A percentile compares a stretch with the other conserved stretches of the same genome.
Evolutionary conservation across 306 rosid genomes (phyloP).

Genomic region (Medicago truncatula): MtrunA17r5.0-ANR NC_053044.1:41265001-41265500

Average conservation of each 20-base stretch:
- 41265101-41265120: no score
- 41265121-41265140: no score
- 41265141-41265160: no score
- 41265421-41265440: neutral
- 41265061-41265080: no score
- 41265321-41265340: constrained; percentile 64
- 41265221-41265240: constrained; percentile 12
- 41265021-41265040: no score
- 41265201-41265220: neutral
- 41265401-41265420: constrained; percentile 12
- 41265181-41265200: neutral
- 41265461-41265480: constrained; percentile 99
- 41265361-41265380: constrained; percentile 91
- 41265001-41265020: no score
- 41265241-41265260: constrained; percentile 27
- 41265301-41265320: constrained; percentile 75
- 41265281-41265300: constrained; percentile 69
- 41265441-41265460: constrained; percentile 34
- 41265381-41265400: constrained; percentile 67
- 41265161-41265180: no score
- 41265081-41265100: no score
- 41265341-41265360: constrained; percentile 88
- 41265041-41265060: no score
- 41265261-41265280: constrained; percentile 47
- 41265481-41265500: constrained; percentile 90